Evolutionary conservation across 2,329 filamentous ascomycete genomes (phyloP).

Genomic region (Colletotrichum lentis): DNA sequence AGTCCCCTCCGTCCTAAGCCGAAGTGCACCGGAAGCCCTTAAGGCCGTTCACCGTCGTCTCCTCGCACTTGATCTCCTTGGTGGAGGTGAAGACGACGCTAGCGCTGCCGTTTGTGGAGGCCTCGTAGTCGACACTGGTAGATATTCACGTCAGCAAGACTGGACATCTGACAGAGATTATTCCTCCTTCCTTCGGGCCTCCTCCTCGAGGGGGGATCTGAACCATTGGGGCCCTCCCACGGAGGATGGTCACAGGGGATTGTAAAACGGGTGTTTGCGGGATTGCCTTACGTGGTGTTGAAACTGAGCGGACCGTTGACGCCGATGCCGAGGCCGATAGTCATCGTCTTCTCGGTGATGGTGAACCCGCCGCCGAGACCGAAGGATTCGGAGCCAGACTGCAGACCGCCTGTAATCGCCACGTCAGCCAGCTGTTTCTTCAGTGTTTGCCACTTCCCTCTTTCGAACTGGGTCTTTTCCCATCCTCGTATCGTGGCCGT

Average conservation of each 20-base stretch:
- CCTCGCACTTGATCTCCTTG: slow-evolving; percentile 25
- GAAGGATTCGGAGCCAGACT: slow-evolving; percentile 32
- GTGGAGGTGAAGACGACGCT: slow-evolving; percentile 29
- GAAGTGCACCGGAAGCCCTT: slow-evolving; percentile 33
- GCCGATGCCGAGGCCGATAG: slow-evolving; percentile 26
- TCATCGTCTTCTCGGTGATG: slow-evolving; percentile 33
- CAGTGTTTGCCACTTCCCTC: too few species aligned
- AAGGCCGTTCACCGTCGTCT: slow-evolving; percentile 29
- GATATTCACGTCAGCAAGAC: background rate
- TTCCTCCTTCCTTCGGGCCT: background rate
- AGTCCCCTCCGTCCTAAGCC: background rate
- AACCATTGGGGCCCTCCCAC: too few species aligned
- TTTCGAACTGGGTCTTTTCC: background rate
- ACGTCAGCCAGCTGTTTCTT: background rate
- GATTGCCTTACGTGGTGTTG: slow-evolving; percentile 21
- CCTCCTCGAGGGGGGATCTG: background rate
- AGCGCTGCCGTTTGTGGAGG: slow-evolving; percentile 25
- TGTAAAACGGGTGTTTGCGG: background rate
- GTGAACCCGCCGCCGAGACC: slow-evolving; percentile 34
- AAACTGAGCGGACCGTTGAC: slow-evolving; percentile 17
- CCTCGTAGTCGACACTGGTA: slow-evolving; percentile 22
- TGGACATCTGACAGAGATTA: too few species aligned
- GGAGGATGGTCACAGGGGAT: background rate
- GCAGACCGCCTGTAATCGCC: slow-evolving; percentile 9
- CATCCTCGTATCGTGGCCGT: too few species aligned